Evolutionary conservation across 1,284 basidiomycete species (phyloP), one percentile per base, ranked within the genome.

Genomic region (Rhodotorula sp.): DNA sequence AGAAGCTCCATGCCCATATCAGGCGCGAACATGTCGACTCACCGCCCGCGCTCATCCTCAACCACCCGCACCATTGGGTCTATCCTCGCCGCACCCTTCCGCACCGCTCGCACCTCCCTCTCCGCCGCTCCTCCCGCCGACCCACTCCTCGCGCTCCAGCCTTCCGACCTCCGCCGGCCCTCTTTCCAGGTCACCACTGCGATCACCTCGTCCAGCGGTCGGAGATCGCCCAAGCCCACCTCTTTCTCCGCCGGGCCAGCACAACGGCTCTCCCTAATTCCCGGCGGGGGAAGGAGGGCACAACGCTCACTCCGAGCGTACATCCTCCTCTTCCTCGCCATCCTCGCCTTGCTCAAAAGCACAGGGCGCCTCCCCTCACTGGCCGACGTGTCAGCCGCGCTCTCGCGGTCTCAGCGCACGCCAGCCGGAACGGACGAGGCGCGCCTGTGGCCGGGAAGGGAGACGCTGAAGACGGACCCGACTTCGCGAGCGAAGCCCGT

Each of bases 121-220:
- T 21, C 32, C 13, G 6, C 22, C 17, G 22, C 53, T 4, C 21
- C 36, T n/a, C 13, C 57, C 6, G 1, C n/a, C 34, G 64, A 65
- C 37, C 46, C 56, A 0, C 32, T 65, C 41, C 36, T 64, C 36
- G 29, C 34, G 21, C 12, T 41, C 32, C 48, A 27, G 10, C 64
- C 44, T 1, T 58, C 64, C 64, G 48, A 58, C 37, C 29, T 59
- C 5, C 64, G 46, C 36, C 63, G 68, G 32, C 59, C 63, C 25
- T 66, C 64, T 10, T 66, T 66, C 54, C 37, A 34, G 21, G 8
- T 46, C 44, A 62, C 46, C 8, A 32, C 44, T 25, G 9, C 56
- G 2, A 56, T 51, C 15, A 34, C 32, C 12, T 1, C 46, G 0
- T 7, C 58, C 17, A 19, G 22, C 44, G 15, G n/a, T 3, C 9